Evolutionary conservation across 805 yeast species (phyloP), one percentile per base, ranked within the genome.

Genomic region (Torulaspora gathmanii): DNA sequence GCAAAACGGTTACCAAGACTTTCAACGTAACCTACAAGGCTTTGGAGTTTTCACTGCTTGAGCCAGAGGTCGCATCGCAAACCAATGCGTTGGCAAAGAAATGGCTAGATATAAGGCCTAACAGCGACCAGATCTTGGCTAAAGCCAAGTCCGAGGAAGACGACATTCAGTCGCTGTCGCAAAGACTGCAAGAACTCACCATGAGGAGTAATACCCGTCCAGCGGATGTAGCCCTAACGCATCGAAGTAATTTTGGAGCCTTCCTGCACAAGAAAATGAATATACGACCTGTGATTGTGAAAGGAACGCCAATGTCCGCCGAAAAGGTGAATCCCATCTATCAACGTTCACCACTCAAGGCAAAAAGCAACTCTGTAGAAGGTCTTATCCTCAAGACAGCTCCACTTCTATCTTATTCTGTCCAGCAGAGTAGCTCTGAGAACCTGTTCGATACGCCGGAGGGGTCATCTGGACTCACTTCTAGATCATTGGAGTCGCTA

Each of bases 251-350:
- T 31, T 64, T 69, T 27, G 75, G 75, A 5, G 70, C 71, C 15
- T 53, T 63, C 27, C 55, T 71, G 11, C 55, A 69, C 49, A 65
- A 68, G n/a, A 70, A 68, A 42, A 63, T 71, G 70, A 70, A 71
- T 47, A 57, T 70, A 17, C 63, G 63, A 38, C 72, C 75, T 0
- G 61, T 70, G 2, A 51, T 69, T 31, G 57, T 70, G 27, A 63
- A 63, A 25, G 61, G 60, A 9, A 58, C 68, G 26, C 67, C 69
- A 2, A 42, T 47, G 23, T 53, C 55, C 5, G 52, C 42, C 5
- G 55, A 54, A 11, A 51, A 52, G 33, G 37, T 37, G 5, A 59
- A 56, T 37, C 60, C 61, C 4, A 49, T 54, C 30, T 49, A 52
- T 40, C 50, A 46, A 33, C 31, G 33, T 11, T 45, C 56, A 1